These are phyloP conservation scores for Auricularia sp. DNA, from an alignment of 768 basidiomycete species.

Conservation along the genomic window DNA sequence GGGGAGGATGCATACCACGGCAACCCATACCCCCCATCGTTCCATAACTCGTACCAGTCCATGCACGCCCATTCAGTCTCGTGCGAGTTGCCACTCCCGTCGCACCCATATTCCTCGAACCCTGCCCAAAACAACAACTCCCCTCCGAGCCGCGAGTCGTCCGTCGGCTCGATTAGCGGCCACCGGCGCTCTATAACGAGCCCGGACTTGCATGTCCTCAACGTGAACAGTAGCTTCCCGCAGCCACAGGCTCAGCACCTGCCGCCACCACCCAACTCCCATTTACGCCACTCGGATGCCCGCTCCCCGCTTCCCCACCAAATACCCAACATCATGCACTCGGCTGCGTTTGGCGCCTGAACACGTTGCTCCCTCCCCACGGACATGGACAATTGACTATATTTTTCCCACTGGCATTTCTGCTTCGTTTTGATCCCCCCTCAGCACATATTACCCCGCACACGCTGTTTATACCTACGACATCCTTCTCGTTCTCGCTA, in stretches of 20 bases:
- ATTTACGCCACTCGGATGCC: not conserved
- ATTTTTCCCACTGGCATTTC: not conserved
- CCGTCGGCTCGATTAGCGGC: not conserved
- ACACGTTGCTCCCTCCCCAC: not conserved
- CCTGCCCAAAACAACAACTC: not conserved
- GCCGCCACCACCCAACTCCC: not conserved
- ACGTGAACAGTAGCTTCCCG: not conserved
- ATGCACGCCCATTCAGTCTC: not conserved
- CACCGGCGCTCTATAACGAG: not conserved
- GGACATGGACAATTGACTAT: not conserved
- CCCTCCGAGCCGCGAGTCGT: not conserved
- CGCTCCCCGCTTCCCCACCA: not conserved
- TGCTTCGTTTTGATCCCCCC: not conserved
- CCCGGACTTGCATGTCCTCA: not conserved
- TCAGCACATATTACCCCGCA: not conserved
- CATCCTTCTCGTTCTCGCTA: not conserved
- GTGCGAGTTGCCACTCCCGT: not conserved
- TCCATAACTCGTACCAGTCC: not conserved
- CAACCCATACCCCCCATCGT: not conserved
- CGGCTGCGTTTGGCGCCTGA: not conserved
- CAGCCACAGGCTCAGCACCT: not conserved
- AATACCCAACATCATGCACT: not conserved
- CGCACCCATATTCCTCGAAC: not conserved
- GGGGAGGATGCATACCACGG: not conserved
- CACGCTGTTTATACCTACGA: not conserved